Conservation (phyloP, 805 yeast species). For the Saccharomycopsis fodiens region DNA sequence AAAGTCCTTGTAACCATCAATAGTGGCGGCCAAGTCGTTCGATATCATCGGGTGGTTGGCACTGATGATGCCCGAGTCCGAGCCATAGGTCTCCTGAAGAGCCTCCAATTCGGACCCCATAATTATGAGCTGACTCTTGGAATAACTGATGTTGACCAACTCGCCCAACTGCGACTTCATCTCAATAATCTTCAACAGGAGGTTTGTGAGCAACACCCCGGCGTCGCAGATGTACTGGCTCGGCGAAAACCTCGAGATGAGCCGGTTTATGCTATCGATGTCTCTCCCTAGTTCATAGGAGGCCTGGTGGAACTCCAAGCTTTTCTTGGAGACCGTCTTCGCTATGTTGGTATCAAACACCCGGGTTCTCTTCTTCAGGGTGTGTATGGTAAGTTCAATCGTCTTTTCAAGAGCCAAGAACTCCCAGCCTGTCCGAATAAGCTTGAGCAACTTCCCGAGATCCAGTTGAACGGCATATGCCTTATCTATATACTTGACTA, state of each 20-base stretch:
- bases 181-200: constrained; percentile 40
- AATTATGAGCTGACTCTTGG: constrained; percentile 46
- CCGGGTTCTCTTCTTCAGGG: neutral
- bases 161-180: constrained; percentile 40
- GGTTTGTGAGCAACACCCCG: constrained; percentile 48
- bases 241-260: constrained; percentile 35
- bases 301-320: constrained; percentile 38
- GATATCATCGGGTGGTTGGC: constrained; percentile 19
- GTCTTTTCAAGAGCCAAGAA: constrained; percentile 17
- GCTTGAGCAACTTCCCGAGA: constrained; percentile 1
- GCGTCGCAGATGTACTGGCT: constrained; percentile 46
- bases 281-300: constrained; percentile 37
- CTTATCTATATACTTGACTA: constrained; percentile 19
- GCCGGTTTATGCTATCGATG: constrained; percentile 38
- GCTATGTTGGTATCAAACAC: constrained; percentile 41
- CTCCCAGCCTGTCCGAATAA: constrained; percentile 18
- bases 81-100: constrained; percentile 19
- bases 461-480: constrained; percentile 11
- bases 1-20: constrained; percentile 40
- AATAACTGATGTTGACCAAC: constrained; percentile 43
- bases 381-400: constrained; percentile 7
- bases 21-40: constrained; percentile 26
- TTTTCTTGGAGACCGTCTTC: constrained; percentile 38
- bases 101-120: constrained; percentile 48
- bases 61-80: constrained; percentile 25